phyloP scores from a whole-genome alignment of 305 asterid genomes.

The Fraxinus latifolia region DNA sequence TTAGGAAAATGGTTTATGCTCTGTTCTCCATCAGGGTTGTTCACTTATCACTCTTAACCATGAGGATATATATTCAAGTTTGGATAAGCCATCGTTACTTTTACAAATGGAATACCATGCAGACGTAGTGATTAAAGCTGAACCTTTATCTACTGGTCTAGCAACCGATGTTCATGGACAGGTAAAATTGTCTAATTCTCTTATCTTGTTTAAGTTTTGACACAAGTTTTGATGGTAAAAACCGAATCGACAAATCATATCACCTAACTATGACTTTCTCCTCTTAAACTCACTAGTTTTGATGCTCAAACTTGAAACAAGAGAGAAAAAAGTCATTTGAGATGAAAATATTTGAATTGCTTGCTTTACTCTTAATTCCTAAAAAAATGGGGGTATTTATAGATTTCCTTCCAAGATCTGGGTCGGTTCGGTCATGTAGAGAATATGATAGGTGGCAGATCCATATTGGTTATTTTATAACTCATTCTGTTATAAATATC shows the following conservation, averaged over 20 bases:
- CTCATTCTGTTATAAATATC: too few species aligned
- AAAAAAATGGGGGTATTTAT: background rate
- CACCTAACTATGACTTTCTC: background rate
- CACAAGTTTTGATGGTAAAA: background rate
- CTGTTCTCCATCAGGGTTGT: constrained; percentile 46
- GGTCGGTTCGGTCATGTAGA: background rate
- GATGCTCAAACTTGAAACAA: background rate
- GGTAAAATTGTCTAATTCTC: constrained; percentile 39
- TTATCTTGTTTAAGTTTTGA: background rate
- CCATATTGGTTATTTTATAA: background rate
- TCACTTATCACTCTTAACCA: constrained; percentile 70
- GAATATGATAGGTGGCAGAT: background rate
- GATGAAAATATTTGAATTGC: background rate
- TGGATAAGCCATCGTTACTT: constrained; percentile 49
- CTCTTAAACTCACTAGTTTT: background rate
- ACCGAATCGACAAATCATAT: background rate
- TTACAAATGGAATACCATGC: constrained; percentile 69
- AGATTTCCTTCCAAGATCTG: background rate
- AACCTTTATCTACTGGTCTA: constrained; percentile 89
- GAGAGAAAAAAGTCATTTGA: background rate
- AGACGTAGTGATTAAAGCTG: constrained; percentile 64
- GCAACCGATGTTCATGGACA: constrained; percentile 93
- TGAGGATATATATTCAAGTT: constrained; percentile 60
- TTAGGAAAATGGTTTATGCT: constrained; percentile 10
- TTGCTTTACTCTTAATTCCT: background rate